These are phyloP conservation scores for Venturia aucupariae DNA, from an alignment of 2,329 filamentous ascomycete species.

Conservation along the genomic window DNA sequence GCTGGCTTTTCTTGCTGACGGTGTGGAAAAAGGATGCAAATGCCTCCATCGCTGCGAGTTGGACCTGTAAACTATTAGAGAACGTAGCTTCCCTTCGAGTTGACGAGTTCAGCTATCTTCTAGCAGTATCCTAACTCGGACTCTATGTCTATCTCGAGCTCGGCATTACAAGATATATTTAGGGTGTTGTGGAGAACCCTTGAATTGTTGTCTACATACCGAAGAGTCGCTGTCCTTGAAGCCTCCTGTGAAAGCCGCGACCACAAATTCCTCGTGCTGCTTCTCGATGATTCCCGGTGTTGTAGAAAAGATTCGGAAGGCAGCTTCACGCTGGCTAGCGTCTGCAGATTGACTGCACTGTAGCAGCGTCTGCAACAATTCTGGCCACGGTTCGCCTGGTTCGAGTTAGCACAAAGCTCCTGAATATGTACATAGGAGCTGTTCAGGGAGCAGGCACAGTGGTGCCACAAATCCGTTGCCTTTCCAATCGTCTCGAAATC, in stretches of 20 bases:
- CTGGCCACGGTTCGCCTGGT: conserved; percentile 76
- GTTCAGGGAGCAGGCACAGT: not conserved
- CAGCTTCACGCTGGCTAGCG: conserved; percentile 75
- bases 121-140: not conserved
- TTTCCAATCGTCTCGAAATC: not conserved
- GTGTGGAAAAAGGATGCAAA: conserved; percentile 95
- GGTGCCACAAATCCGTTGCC: not conserved
- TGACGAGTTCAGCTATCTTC: not conserved
- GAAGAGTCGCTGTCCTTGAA: conserved; percentile 81
- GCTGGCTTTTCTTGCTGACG: conserved; percentile 76
- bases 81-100: conserved; percentile 10
- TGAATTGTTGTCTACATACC: conserved; percentile 39
- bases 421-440: not conserved
- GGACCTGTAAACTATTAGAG: conserved; percentile 50
- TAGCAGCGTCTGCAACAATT: conserved; percentile 78
- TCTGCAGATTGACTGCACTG: conserved; percentile 81
- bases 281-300: conserved; percentile 94
- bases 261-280: conserved; percentile 85
- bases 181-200: not conserved
- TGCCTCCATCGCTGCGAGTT: conserved; percentile 89
- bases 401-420: conserved; percentile 9
- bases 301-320: conserved; percentile 90
- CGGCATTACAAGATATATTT: not conserved
- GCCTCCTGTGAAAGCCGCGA: conserved; percentile 79
- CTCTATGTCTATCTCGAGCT: conserved; percentile 14